These are phyloP conservation scores for Phoma sp. DNA, from an alignment of 2,329 filamentous ascomycete genomes.

Conservation along the genomic window DNA sequence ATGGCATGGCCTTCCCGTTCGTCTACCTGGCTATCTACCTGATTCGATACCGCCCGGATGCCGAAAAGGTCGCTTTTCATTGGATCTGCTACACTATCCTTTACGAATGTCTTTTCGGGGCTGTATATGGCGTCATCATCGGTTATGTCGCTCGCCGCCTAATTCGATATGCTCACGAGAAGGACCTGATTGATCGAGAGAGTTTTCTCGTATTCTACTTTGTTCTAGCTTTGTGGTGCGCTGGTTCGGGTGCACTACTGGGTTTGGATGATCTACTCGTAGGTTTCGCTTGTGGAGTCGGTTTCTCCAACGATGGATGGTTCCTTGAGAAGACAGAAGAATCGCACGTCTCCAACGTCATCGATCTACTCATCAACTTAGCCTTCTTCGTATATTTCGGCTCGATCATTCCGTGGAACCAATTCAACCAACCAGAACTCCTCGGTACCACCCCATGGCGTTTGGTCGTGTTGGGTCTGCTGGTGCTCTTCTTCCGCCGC, in stretches of 20 bases:
- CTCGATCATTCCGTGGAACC: constrained; percentile 94
- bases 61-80: constrained; percentile 75
- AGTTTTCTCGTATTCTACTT: constrained; percentile 99
- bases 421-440: constrained; percentile 75
- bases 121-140: constrained; percentile 83
- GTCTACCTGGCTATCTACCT: constrained; percentile 92
- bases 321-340: constrained; percentile 98
- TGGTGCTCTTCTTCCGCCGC: constrained; percentile 94
- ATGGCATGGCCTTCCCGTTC: constrained; percentile 99
- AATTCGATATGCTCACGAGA: constrained; percentile 86
- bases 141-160: constrained; percentile 91
- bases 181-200: constrained; percentile 89
- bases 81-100: constrained; percentile 91
- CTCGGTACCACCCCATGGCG: constrained; percentile 86
- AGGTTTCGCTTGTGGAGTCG: constrained; percentile 94
- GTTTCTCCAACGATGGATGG: constrained; percentile 99
- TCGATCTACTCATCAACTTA: constrained; percentile 95
- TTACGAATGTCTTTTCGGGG: constrained; percentile 95
- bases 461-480: constrained; percentile 88
- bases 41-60: constrained; percentile 77
- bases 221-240: constrained; percentile 92
- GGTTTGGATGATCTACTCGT: constrained; percentile 94
- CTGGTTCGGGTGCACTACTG: constrained; percentile 88
- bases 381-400: constrained; percentile 98
- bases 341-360: constrained; percentile 98